These are phyloP conservation scores for Capsella rubella DNA, from an alignment of 441 rosid species.

Conservation along the genomic window DNA sequence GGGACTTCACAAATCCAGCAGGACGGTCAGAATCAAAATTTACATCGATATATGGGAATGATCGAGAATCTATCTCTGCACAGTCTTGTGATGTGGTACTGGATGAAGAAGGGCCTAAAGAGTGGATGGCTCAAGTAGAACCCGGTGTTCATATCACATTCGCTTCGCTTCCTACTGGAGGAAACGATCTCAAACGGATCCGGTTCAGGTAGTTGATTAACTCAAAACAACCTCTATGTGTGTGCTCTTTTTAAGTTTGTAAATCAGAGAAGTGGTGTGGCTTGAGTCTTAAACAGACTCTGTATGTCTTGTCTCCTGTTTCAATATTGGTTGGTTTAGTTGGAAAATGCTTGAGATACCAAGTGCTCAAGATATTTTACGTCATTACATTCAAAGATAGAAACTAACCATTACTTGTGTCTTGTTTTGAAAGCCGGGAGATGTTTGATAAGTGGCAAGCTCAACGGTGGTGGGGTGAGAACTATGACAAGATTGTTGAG, in stretches of 20 bases:
- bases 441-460: slow-evolving; percentile 99
- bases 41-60: slow-evolving; percentile 52
- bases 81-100: slow-evolving; percentile 77
- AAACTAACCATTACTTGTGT: slow-evolving; percentile 17
- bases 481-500: slow-evolving; percentile 94
- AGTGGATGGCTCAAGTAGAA: slow-evolving; percentile 99
- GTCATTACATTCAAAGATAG: not conserved
- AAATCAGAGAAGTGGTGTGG: not conserved
- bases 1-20: slow-evolving; percentile 81
- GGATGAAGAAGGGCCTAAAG: slow-evolving; percentile 87
- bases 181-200: slow-evolving; percentile 94
- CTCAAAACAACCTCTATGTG: slow-evolving; percentile 12
- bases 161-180: slow-evolving; percentile 88
- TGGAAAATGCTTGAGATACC: not conserved
- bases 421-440: slow-evolving; percentile 74
- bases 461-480: slow-evolving; percentile 99
- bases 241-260: slow-evolving; percentile 7
- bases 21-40: slow-evolving; percentile 60
- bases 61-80: slow-evolving; percentile 63
- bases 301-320: not conserved
- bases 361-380: not conserved
- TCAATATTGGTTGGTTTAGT: not conserved
- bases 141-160: slow-evolving; percentile 99
- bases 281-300: slow-evolving; percentile 1
- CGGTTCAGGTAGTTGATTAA: slow-evolving; percentile 80